Evolutionary conservation across 768 basidiomycete genomes (phyloP).

Genomic region (Rhizopogon vulgaris): DNA sequence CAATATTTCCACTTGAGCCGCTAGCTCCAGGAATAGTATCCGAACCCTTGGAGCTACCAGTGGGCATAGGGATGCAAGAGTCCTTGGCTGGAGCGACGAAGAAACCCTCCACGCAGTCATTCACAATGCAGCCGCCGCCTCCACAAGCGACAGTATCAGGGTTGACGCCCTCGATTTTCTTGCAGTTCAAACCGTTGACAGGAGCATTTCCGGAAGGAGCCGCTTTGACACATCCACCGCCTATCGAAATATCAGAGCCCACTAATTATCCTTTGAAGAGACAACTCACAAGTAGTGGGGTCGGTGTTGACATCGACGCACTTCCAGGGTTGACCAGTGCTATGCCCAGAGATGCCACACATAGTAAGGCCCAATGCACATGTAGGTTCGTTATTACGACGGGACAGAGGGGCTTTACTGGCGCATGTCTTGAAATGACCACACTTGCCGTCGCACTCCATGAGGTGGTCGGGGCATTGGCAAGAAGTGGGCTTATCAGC

Average conservation of each 20-base stretch:
- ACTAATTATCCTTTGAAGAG: neutral
- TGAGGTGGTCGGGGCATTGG: constrained; percentile 18
- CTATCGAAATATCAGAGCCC: constrained; percentile 11
- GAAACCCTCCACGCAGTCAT: constrained; percentile 20
- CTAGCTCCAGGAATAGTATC: neutral
- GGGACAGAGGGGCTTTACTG: constrained; percentile 9
- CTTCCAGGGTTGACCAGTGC: constrained; percentile 18
- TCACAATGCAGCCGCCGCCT: constrained; percentile 20
- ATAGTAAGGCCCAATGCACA: constrained; percentile 18
- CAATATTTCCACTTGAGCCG: neutral
- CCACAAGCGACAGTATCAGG: constrained; percentile 21
- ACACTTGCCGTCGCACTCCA: constrained; percentile 27
- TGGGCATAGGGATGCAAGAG: constrained; percentile 7
- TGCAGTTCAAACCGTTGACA: constrained; percentile 25
- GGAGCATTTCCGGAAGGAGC: constrained; percentile 14
- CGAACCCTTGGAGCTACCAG: too few species aligned
- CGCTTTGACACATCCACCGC: constrained; percentile 29
- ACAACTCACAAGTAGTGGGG: constrained; percentile 25
- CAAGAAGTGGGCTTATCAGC: constrained; percentile 16
- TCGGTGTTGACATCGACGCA: constrained; percentile 24
- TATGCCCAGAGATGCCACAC: constrained; percentile 18
- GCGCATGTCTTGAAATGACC: constrained; percentile 18
- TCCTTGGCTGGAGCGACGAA: constrained; percentile 3
- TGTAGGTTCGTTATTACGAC: constrained; percentile 11
- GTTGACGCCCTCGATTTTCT: constrained; percentile 20